A percentile compares a stretch with the other conserved stretches of the same genome.
Conservation (phyloP, 441 rosid species). For the Euphorbia schlechtendalii region DNA sequence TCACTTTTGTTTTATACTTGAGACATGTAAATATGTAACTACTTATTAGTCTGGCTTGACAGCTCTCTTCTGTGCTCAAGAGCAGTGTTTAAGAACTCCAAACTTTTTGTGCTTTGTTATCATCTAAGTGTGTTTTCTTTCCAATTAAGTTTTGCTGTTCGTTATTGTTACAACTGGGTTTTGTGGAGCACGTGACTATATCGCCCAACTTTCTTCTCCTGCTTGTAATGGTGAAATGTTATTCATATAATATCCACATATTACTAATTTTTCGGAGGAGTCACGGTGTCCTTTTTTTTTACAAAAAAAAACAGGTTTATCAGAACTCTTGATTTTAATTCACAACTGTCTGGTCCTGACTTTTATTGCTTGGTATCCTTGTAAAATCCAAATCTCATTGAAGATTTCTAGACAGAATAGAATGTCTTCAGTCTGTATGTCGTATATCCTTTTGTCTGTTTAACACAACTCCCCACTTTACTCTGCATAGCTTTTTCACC, state of each 20-base stretch:
- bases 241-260: not conserved
- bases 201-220: not conserved
- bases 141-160: not conserved
- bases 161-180: not conserved
- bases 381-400: no score
- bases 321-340: not conserved
- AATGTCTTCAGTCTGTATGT: not conserved
- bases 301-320: not conserved
- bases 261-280: not conserved
- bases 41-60: conserved; percentile 2
- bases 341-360: not conserved
- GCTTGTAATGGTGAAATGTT: not conserved
- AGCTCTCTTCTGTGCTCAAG: not conserved
- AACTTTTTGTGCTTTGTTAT: conserved; percentile 1
- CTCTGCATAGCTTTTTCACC: not conserved
- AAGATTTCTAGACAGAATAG: not conserved
- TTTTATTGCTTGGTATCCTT: not conserved
- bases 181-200: not conserved
- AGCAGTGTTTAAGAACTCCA: conserved; percentile 10
- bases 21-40: not conserved
- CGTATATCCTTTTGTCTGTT: not conserved
- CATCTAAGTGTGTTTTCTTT: not conserved
- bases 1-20: conserved; percentile 7
- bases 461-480: not conserved
- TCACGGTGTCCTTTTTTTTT: no score